Evolutionary conservation across 192 early-diverging fungal genomes (phyloP).

Genomic region (Rhizoclosmatium globosum): DNA sequence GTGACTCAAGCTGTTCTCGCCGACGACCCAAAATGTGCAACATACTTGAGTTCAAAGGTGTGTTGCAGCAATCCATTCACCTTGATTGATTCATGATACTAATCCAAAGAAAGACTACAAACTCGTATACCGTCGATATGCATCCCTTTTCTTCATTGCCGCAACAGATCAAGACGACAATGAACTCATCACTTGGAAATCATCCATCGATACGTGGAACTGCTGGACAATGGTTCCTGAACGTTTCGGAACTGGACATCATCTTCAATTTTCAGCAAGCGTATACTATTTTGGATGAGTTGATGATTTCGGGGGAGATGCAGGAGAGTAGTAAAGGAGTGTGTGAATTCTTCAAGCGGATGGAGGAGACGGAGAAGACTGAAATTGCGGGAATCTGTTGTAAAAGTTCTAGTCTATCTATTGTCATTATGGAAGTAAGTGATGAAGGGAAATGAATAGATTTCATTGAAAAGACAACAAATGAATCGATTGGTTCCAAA

Average conservation of each 20-base stretch:
- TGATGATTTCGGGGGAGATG: slow-evolving; percentile 83
- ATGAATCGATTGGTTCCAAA: too few species aligned
- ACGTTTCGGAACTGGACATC: slow-evolving; percentile 95
- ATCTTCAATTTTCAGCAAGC: slow-evolving; percentile 97
- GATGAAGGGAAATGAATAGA: too few species aligned
- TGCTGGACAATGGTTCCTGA: slow-evolving; percentile 96
- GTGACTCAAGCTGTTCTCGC: slow-evolving; percentile 88
- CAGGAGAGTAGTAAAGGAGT: slow-evolving; percentile 91
- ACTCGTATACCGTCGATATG: slow-evolving; percentile 90
- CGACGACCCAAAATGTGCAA: slow-evolving; percentile 97
- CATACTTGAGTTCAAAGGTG: slow-evolving; percentile 94
- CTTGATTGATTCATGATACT: too few species aligned
- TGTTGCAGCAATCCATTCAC: background rate
- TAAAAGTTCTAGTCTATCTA: background rate
- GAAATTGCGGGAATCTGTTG: background rate
- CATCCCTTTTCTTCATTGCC: slow-evolving; percentile 92
- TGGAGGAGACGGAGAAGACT: slow-evolving; percentile 52
- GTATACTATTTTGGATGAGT: slow-evolving; percentile 71
- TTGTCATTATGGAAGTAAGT: too few species aligned
- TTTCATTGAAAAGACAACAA: too few species aligned
- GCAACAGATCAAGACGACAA: slow-evolving; percentile 93
- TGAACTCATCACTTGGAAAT: slow-evolving; percentile 93
- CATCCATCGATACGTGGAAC: slow-evolving; percentile 98
- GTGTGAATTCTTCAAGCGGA: slow-evolving; percentile 63
- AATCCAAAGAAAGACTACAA: slow-evolving; percentile 63